Evolutionary conservation across 495 filamentous ascomycete species (phyloP).

Genomic region (Extremus antarcticus): DNA sequence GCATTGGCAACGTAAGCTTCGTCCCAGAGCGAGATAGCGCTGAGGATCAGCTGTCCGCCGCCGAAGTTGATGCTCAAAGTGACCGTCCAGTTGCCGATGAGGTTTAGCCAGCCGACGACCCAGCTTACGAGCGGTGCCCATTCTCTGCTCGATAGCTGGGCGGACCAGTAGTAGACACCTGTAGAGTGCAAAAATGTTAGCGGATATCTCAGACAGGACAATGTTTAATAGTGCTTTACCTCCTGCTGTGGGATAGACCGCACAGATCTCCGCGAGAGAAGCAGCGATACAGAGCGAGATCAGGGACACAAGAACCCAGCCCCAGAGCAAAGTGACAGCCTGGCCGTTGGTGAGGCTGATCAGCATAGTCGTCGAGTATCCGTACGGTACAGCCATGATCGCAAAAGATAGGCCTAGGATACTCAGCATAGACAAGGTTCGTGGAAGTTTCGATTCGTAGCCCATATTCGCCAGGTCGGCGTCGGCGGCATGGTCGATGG

Average conservation of each 20-base stretch:
- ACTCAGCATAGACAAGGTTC: conserved; percentile 24
- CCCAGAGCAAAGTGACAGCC: conserved; percentile 38
- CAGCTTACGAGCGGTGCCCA: conserved; percentile 38
- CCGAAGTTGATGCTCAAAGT: conserved; percentile 40
- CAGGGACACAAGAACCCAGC: conserved; percentile 35
- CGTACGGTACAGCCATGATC: conserved; percentile 53
- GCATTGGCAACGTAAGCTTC: conserved; percentile 50
- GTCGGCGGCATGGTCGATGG: conserved; percentile 16
- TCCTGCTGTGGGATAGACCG: conserved; percentile 35
- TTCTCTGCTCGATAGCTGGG: conserved; percentile 39
- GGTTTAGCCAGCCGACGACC: conserved; percentile 40
- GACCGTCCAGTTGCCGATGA: conserved; percentile 44
- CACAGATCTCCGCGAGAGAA: conserved; percentile 36
- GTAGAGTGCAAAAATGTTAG: too few relatives aligned
- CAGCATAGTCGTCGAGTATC: conserved; percentile 56
- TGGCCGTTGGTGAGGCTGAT: conserved; percentile 56
- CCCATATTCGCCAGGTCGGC: conserved; percentile 26
- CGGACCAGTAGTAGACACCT: conserved; percentile 43
- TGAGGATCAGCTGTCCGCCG: conserved; percentile 50
- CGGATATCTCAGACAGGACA: too few relatives aligned
- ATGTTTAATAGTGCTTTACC: too few relatives aligned
- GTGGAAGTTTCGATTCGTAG: conserved; percentile 22
- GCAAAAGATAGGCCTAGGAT: conserved; percentile 36
- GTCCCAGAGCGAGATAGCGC: conserved; percentile 50
- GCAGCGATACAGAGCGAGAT: conserved; percentile 35